Conservation (phyloP, 2,329 filamentous ascomycete genomes). For the Leptographium lundbergii region DNA sequence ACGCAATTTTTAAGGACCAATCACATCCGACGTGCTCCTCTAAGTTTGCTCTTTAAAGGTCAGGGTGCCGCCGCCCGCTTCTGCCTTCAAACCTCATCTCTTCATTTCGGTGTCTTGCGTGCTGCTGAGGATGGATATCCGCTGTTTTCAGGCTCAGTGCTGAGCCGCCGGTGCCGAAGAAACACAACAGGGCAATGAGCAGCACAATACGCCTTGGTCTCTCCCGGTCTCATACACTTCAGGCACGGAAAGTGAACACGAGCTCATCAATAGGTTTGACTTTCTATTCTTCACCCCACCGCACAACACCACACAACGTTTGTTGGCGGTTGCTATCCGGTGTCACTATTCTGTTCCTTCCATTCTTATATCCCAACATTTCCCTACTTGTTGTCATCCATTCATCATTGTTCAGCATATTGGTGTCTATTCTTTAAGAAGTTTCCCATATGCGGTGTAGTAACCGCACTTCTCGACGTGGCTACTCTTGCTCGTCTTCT, state of each 20-base stretch:
- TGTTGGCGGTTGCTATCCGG: background rate
- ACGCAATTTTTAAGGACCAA: constrained; percentile 11
- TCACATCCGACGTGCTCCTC: constrained; percentile 1
- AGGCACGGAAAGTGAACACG: background rate
- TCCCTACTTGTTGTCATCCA: background rate
- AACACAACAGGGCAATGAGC: background rate
- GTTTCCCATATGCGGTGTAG: constrained; percentile 50
- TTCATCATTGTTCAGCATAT: background rate
- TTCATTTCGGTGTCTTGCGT: constrained; percentile 3
- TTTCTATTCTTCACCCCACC: background rate
- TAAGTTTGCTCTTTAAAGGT: constrained; percentile 1
- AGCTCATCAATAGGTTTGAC: background rate
- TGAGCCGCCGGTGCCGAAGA: background rate
- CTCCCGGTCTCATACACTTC: background rate
- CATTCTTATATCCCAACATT: background rate
- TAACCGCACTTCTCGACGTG: constrained; percentile 61
- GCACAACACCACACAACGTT: background rate
- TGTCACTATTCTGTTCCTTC: background rate
- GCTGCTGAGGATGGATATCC: background rate
- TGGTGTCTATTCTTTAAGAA: constrained; percentile 25
- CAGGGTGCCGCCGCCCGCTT: background rate
- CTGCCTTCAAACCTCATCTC: constrained; percentile 5
- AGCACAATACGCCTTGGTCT: background rate
- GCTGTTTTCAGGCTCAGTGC: background rate
- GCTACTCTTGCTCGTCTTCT: constrained; percentile 58